phyloP scores from a whole-genome alignment of 225 moss, liverwort and hornwort genomes.

The Neckera pumila region DNA sequence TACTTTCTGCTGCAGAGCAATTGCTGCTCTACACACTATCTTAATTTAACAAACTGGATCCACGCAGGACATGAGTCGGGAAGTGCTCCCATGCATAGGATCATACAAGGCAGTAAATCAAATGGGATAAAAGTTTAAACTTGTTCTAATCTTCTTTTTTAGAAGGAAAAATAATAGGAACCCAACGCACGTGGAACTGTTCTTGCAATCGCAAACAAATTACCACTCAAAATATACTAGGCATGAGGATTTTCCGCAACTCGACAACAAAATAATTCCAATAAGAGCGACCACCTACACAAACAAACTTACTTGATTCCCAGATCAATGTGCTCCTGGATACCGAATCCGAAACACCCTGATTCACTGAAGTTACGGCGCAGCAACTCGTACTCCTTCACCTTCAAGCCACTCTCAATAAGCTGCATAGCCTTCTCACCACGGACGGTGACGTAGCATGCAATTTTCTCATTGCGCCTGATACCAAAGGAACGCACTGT shows the following conservation, averaged over 20 bases:
- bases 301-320: slow-evolving; percentile 2
- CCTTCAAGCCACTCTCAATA: slow-evolving; percentile 10
- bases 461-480: slow-evolving; percentile 13
- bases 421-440: slow-evolving; percentile 12
- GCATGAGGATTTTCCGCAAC: not conserved
- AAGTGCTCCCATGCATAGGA: no score
- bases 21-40: not conserved
- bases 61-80: not conserved
- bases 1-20: not conserved
- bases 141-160: not conserved
- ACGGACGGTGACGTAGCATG: slow-evolving; percentile 6
- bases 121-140: not conserved
- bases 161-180: not conserved
- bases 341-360: slow-evolving; percentile 7
- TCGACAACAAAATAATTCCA: not conserved
- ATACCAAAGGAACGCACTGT: slow-evolving; percentile 11
- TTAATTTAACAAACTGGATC: not conserved
- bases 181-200: no score
- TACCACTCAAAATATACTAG: no score
- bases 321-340: slow-evolving; percentile 12
- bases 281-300: not conserved
- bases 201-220: not conserved
- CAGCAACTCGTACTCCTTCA: slow-evolving; percentile 7
- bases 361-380: slow-evolving; percentile 16
- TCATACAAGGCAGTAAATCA: not conserved